phyloP scores from a whole-genome alignment of 2,329 filamentous ascomycete genomes.

The Sporothrix sp. region DNA sequence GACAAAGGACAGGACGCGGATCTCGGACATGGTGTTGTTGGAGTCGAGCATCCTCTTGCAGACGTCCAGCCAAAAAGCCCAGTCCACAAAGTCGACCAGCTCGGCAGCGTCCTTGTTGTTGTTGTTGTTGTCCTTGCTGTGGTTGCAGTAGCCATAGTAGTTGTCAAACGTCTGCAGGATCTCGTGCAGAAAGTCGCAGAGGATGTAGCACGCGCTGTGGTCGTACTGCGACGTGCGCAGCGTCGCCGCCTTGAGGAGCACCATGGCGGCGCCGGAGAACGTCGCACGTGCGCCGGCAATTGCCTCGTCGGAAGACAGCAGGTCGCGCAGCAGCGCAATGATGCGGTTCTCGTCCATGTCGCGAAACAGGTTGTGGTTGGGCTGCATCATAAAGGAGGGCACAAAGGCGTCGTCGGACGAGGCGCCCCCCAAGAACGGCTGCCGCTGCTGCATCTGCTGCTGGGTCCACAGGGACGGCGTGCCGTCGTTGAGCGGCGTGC shows the following conservation, averaged over 20 bases:
- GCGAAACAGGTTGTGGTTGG: constrained; percentile 53
- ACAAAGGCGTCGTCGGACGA: constrained; percentile 35
- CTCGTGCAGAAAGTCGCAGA: constrained; percentile 89
- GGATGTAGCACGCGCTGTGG: constrained; percentile 72
- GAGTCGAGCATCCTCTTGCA: constrained; percentile 70
- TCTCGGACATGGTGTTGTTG: constrained; percentile 82
- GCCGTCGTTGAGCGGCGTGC: constrained; percentile 27
- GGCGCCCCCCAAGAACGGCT: background rate
- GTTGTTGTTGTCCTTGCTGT: constrained; percentile 3
- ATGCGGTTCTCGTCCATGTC: constrained; percentile 84
- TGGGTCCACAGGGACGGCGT: constrained; percentile 7
- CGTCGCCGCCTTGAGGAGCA: constrained; percentile 62
- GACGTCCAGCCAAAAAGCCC: constrained; percentile 77
- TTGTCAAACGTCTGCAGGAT: constrained; percentile 53
- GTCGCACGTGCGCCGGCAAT: constrained; percentile 46
- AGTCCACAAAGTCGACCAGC: constrained; percentile 50
- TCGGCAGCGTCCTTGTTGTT: constrained; percentile 1
- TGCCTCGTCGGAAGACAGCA: constrained; percentile 48
- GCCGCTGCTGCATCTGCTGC: constrained; percentile 12
- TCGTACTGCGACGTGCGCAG: constrained; percentile 71
- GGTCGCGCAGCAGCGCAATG: constrained; percentile 71
- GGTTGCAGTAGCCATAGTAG: constrained; percentile 30
- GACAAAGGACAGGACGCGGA: constrained; percentile 72
- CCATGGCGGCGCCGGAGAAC: constrained; percentile 67
- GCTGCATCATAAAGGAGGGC: constrained; percentile 43